Conservation (phyloP, 768 basidiomycete species). For the Serpula lacrymans region DNA sequence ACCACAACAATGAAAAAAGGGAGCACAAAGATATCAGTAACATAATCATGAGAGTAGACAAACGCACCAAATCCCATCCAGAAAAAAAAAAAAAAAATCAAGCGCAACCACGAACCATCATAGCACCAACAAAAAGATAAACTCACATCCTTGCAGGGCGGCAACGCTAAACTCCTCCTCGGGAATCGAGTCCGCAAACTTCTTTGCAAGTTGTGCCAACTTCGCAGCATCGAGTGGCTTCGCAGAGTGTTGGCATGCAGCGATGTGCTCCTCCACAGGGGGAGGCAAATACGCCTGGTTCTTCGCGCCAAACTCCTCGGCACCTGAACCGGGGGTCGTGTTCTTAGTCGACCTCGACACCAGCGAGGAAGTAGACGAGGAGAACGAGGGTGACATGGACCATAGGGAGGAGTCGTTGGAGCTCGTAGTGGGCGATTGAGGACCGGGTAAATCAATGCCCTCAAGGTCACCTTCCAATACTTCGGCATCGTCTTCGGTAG, state of each 20-base stretch:
- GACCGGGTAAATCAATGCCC: conserved; percentile 41
- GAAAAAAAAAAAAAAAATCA: conserved; percentile 17
- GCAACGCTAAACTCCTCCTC: conserved; percentile 88
- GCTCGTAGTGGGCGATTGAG: conserved; percentile 32
- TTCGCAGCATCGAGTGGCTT: conserved; percentile 63
- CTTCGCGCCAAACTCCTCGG: conserved; percentile 44
- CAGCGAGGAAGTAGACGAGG: conserved; percentile 40
- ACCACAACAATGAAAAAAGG: conserved; percentile 1
- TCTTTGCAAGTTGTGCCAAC: conserved; percentile 66
- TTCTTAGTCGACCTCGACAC: conserved; percentile 27
- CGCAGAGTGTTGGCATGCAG: conserved; percentile 56
- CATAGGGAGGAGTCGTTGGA: conserved; percentile 45
- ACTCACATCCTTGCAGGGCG: conserved; percentile 86
- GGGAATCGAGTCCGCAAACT: conserved; percentile 79
- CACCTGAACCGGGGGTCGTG: conserved; percentile 16
- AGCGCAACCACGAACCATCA: conserved; percentile 8
- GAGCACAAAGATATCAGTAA: conserved; percentile 24
- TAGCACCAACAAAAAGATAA: conserved; percentile 10
- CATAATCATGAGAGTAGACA: conserved; percentile 12
- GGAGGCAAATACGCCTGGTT: conserved; percentile 65
- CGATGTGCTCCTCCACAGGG: conserved; percentile 56
- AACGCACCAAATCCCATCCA: conserved; percentile 17
- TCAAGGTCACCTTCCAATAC: conserved; percentile 40
- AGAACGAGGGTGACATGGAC: conserved; percentile 41
- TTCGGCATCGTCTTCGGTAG: conserved; percentile 49